These are phyloP conservation scores for Phaeosphaeriaceae sp. DNA, from an alignment of 2,329 filamentous ascomycete genomes.

Conservation along the genomic window DNA sequence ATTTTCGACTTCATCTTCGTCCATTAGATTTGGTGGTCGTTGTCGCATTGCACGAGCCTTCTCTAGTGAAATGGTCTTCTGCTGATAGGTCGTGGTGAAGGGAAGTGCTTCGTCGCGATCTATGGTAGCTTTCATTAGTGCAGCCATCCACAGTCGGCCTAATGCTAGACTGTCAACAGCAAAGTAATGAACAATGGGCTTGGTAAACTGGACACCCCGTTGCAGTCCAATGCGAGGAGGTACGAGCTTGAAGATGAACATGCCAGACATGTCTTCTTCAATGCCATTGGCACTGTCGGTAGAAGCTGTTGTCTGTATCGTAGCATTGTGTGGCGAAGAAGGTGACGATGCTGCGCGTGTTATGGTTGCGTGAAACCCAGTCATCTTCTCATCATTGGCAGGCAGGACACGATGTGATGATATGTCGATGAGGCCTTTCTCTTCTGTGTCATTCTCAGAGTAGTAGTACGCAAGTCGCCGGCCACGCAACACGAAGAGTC, in stretches of 20 bases:
- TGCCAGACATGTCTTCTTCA: constrained; percentile 61
- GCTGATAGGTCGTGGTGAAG: constrained; percentile 91
- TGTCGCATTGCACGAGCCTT: constrained; percentile 89
- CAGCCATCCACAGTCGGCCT: constrained; percentile 96
- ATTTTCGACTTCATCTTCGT: constrained; percentile 49
- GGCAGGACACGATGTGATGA: constrained; percentile 96
- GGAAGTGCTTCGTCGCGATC: constrained; percentile 81
- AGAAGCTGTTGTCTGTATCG: constrained; percentile 49
- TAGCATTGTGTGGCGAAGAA: constrained; percentile 57
- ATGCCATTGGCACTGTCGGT: constrained; percentile 43
- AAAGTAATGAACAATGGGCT: constrained; percentile 96
- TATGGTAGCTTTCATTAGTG: constrained; percentile 98
- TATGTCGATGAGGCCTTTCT: constrained; percentile 96
- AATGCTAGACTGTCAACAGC: constrained; percentile 89
- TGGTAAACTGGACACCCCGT: constrained; percentile 94
- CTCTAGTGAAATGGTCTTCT: constrained; percentile 91
- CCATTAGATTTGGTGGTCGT: constrained; percentile 87
- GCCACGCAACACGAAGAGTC: constrained; percentile 93
- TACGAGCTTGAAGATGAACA: constrained; percentile 98
- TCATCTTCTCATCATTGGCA: constrained; percentile 88
- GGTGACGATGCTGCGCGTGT: constrained; percentile 81
- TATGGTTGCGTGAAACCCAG: constrained; percentile 87
- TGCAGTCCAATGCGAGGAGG: constrained; percentile 87
- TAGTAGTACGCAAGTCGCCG: constrained; percentile 95
- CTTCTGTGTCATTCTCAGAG: constrained; percentile 86